A percentile compares a stretch with the other conserved stretches of the same genome.
These are phyloP conservation scores for Scutellaria minor DNA, from an alignment of 257 asterid species.

Conservation along the genomic window DNA sequence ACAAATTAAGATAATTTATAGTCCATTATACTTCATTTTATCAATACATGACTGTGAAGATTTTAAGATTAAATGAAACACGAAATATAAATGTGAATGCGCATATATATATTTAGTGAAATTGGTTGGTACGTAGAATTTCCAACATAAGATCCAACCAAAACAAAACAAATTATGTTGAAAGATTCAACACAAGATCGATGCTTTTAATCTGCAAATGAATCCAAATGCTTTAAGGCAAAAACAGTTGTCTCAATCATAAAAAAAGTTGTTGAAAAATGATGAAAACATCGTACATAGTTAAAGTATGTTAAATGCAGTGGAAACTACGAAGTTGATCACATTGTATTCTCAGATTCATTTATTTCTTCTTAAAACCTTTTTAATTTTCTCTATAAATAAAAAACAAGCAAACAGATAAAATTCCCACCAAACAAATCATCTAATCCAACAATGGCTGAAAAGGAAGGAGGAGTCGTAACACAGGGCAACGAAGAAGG, in stretches of 20 bases:
- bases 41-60: too few relatives aligned
- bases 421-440: slow-evolving; percentile 9
- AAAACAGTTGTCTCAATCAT: slow-evolving; percentile 22
- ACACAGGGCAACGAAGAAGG: slow-evolving; percentile 66
- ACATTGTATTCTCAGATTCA: slow-evolving; percentile 43
- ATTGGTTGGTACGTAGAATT: too few relatives aligned
- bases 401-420: not conserved
- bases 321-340: slow-evolving; percentile 44
- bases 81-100: too few relatives aligned
- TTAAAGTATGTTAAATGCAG: slow-evolving; percentile 21
- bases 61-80: too few relatives aligned
- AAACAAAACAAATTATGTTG: not conserved
- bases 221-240: slow-evolving; percentile 28
- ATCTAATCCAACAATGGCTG: slow-evolving; percentile 53
- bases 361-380: slow-evolving; percentile 32
- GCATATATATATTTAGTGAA: too few relatives aligned
- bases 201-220: not conserved
- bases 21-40: too few relatives aligned
- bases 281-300: slow-evolving; percentile 24
- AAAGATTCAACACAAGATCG: not conserved
- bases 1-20: too few relatives aligned
- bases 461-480: slow-evolving; percentile 65
- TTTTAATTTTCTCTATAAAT: slow-evolving; percentile 38
- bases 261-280: slow-evolving; percentile 2
- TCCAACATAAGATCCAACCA: too few relatives aligned